phyloP scores from a whole-genome alignment of 352 stramenopile species.

The Paralagenidium karlingii region DNA sequence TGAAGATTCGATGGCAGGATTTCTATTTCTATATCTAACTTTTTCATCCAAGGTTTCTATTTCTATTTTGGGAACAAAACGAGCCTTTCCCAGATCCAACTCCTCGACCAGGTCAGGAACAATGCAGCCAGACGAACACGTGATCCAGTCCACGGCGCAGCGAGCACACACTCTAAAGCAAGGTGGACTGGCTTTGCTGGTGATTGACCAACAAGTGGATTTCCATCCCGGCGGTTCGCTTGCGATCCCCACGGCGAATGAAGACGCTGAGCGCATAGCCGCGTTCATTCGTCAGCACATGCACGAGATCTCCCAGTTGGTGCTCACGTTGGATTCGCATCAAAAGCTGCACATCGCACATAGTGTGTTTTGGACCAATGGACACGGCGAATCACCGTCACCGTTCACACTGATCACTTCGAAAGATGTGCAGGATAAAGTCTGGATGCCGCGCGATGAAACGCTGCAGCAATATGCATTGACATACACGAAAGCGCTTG shows the following conservation, averaged over 20 bases:
- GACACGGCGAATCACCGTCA: conserved; percentile 38
- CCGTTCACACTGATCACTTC: conserved; percentile 91
- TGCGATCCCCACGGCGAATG: conserved; percentile 87
- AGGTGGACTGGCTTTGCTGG: conserved; percentile 69
- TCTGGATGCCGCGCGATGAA: conserved; percentile 47
- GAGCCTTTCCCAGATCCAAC: no score
- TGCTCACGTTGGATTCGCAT: conserved; percentile 95
- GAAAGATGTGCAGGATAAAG: conserved; percentile 48
- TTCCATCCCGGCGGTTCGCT: conserved; percentile 94
- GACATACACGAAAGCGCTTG: conserved; percentile 84
- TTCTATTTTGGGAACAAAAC: no score
- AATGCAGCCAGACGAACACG: no score
- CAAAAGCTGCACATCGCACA: conserved; percentile 94
- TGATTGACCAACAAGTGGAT: conserved; percentile 94
- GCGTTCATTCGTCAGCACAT: conserved; percentile 69
- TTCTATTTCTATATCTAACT: no score
- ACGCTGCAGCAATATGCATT: conserved; percentile 74
- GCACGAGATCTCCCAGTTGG: conserved; percentile 60
- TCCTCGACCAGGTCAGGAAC: no score
- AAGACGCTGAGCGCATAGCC: conserved; percentile 85
- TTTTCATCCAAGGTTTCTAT: no score
- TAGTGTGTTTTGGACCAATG: conserved; percentile 86
- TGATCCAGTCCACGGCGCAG: no score
- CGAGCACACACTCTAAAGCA: no score
- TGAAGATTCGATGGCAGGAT: no score